These are phyloP conservation scores for Kokia cookei DNA, from an alignment of 441 rosid genomes.

Conservation along the genomic window DNA sequence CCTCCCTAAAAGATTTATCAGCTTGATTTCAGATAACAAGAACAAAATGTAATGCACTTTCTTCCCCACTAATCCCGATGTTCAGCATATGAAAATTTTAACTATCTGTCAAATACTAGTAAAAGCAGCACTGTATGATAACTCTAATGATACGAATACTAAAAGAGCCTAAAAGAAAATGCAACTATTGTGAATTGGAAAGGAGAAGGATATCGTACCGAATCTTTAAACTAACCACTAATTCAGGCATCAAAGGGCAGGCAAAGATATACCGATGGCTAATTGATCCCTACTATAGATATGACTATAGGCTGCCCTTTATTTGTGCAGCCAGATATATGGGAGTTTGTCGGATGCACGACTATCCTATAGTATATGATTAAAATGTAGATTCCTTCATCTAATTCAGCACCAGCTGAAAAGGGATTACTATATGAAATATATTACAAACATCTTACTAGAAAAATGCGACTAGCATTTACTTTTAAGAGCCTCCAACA, in stretches of 20 bases:
- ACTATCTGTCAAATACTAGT: not conserved
- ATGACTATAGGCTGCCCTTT: not conserved
- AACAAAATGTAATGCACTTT: too few relatives aligned
- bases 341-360: too few relatives aligned
- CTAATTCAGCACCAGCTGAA: not conserved
- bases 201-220: not conserved
- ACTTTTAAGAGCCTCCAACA: not conserved
- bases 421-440: not conserved
- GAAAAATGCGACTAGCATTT: not conserved
- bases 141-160: not conserved
- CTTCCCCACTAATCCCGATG: too few relatives aligned
- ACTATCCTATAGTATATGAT: not conserved
- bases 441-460: not conserved
- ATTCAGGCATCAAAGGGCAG: not conserved
- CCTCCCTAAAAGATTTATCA: too few relatives aligned
- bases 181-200: not conserved
- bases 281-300: not conserved
- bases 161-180: too few relatives aligned
- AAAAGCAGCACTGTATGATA: not conserved
- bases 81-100: too few relatives aligned
- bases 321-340: not conserved
- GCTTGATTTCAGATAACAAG: too few relatives aligned
- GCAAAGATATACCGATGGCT: not conserved
- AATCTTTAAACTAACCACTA: not conserved
- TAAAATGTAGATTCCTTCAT: not conserved